A percentile compares a stretch with the other conserved stretches of the same genome.
phyloP scores from a whole-genome alignment of 225 moss, liverwort and hornwort genomes.

The Bryoerythrophyllum caledonicum region DNA sequence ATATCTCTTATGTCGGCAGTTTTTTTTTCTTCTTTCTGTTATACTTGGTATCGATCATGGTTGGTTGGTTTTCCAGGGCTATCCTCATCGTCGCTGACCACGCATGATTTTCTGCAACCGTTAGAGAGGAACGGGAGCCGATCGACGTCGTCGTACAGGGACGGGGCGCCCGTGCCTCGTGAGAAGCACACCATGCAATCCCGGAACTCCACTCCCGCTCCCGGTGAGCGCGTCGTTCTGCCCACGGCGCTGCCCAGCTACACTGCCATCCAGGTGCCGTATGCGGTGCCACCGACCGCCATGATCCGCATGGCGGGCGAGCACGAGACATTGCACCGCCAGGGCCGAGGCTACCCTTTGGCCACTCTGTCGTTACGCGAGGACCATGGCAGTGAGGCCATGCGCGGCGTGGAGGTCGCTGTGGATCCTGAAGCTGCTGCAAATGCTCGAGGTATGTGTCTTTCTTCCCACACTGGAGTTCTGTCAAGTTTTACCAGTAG shows the following conservation, averaged over 20 bases:
- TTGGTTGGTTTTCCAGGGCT: conserved; percentile 35
- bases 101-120: conserved; percentile 76
- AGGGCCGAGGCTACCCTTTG: conserved; percentile 40
- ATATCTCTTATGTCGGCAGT: too few relatives aligned
- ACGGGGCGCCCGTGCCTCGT: conserved; percentile 34
- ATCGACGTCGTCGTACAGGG: conserved; percentile 40
- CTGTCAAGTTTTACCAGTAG: too few relatives aligned
- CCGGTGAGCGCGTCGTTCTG: conserved; percentile 42
- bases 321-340: conserved; percentile 44
- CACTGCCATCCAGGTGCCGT: conserved; percentile 41
- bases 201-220: conserved; percentile 34
- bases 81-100: conserved; percentile 59
- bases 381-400: conserved; percentile 43
- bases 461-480: too few relatives aligned
- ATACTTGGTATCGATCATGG: background rate
- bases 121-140: conserved; percentile 55
- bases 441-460: conserved; percentile 50
- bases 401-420: conserved; percentile 46
- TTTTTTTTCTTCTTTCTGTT: background rate
- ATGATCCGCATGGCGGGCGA: conserved; percentile 61
- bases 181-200: conserved; percentile 36
- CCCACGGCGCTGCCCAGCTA: conserved; percentile 35
- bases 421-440: conserved; percentile 52
- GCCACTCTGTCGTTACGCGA: conserved; percentile 50
- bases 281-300: conserved; percentile 41